phyloP scores from a whole-genome alignment of 352 stramenopile genomes.

The Globisporangium sylvaticum region DNA sequence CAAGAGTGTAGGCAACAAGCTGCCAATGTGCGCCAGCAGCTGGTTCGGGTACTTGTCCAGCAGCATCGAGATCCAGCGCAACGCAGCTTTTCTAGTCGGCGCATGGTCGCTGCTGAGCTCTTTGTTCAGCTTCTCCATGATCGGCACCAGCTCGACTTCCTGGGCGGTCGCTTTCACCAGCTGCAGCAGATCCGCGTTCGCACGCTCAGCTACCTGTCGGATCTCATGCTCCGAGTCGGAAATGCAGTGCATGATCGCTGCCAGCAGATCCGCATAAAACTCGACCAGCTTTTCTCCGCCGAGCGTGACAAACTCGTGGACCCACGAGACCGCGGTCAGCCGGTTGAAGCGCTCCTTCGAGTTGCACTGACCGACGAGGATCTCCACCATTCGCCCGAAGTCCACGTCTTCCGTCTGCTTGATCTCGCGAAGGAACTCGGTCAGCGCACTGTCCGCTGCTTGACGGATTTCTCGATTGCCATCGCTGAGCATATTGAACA shows the following conservation, averaged over 20 bases:
- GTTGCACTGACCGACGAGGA: constrained; percentile 96
- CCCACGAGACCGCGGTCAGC: constrained; percentile 97
- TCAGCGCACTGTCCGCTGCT: constrained; percentile 91
- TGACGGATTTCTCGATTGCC: constrained; percentile 98
- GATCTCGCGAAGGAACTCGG: constrained; percentile 96
- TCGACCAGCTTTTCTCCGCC: constrained; percentile 92
- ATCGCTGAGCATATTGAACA: constrained; percentile 99
- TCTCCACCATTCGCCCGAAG: constrained; percentile 97
- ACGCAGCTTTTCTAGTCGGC: constrained; percentile 93
- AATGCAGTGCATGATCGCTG: constrained; percentile 97
- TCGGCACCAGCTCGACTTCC: constrained; percentile 88
- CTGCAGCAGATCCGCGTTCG: constrained; percentile 94
- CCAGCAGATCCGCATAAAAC: constrained; percentile 95
- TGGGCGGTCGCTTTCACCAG: constrained; percentile 91
- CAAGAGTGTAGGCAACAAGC: constrained; percentile 94
- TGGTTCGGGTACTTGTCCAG: constrained; percentile 95
- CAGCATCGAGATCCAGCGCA: constrained; percentile 98
- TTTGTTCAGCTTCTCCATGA: constrained; percentile 94
- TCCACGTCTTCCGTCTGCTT: constrained; percentile 95
- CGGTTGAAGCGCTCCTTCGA: constrained; percentile 96
- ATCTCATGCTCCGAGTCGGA: constrained; percentile 96
- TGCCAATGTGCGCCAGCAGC: constrained; percentile 90
- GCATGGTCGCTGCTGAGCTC: constrained; percentile 95
- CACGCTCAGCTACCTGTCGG: constrained; percentile 93
- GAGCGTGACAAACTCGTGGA: constrained; percentile 97